phyloP scores from a whole-genome alignment of 2,329 filamentous ascomycete genomes.

The Venturia effusa region DNA sequence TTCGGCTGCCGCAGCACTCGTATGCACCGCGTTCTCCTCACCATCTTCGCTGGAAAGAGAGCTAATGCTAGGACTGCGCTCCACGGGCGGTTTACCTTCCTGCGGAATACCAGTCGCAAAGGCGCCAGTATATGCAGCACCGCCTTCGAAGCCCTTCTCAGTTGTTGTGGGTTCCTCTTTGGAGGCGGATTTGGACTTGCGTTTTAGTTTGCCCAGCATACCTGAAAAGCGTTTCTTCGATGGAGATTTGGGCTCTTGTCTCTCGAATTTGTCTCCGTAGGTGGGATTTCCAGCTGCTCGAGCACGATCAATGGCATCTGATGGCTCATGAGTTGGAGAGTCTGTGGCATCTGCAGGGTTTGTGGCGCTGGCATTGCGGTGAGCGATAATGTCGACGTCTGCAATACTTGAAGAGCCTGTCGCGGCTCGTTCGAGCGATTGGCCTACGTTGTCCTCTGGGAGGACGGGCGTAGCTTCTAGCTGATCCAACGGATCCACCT shows the following conservation, averaged over 20 bases:
- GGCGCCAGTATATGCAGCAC: background rate
- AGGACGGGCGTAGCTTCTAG: background rate
- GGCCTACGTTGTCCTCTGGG: background rate
- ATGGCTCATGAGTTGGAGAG: background rate
- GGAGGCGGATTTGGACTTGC: constrained; percentile 23
- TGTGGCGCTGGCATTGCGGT: background rate
- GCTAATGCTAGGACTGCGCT: background rate
- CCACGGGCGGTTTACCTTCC: background rate
- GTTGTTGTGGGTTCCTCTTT: constrained; percentile 8
- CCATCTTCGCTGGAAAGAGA: constrained; percentile 18
- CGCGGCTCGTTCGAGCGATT: background rate
- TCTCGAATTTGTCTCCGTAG: background rate
- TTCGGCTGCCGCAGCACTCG: constrained; percentile 15
- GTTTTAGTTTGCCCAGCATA: constrained; percentile 28
- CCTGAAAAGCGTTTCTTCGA: constrained; percentile 24
- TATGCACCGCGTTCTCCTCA: background rate
- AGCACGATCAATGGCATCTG: background rate
- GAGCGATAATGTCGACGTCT: background rate
- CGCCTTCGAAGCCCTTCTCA: constrained; percentile 2
- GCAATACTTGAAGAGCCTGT: background rate
- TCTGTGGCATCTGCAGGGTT: background rate
- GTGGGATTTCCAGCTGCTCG: background rate
- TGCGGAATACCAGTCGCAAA: background rate
- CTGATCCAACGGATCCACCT: background rate
- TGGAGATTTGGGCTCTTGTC: background rate